Evolutionary conservation across 2,329 filamentous ascomycete species (phyloP).

Genomic region (Herpotrichia juniperi): DNA sequence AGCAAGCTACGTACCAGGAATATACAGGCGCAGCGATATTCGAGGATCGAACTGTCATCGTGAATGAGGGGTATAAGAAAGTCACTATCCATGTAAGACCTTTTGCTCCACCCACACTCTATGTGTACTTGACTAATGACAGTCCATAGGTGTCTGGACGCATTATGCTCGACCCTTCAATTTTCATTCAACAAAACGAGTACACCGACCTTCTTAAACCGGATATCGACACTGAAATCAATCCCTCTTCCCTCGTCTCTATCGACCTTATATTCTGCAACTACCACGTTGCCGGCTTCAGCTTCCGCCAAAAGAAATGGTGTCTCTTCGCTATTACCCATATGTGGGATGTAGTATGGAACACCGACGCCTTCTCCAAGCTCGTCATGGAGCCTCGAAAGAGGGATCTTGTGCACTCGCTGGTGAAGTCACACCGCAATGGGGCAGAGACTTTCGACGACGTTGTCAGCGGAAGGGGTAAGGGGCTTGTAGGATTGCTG

Average conservation of each 20-base stretch:
- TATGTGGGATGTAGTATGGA: constrained; percentile 48
- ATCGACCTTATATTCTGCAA: constrained; percentile 49
- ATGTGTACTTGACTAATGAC: constrained; percentile 7
- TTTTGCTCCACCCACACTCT: not conserved
- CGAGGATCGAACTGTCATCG: constrained; percentile 2
- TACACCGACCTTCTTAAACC: constrained; percentile 16
- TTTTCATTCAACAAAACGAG: constrained; percentile 14
- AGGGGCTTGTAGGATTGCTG: constrained; percentile 77
- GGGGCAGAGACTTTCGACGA: constrained; percentile 71
- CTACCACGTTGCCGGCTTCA: constrained; percentile 16
- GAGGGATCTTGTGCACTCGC: constrained; percentile 15
- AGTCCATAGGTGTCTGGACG: constrained; percentile 9
- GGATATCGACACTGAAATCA: constrained; percentile 5
- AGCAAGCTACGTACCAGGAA: not conserved
- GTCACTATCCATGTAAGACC: constrained; percentile 1
- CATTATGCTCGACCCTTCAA: constrained; percentile 17
- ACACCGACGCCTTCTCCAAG: constrained; percentile 12
- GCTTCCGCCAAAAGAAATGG: constrained; percentile 24
- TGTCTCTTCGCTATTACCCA: constrained; percentile 43
- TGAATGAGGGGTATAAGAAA: constrained; percentile 1
- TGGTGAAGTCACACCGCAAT: constrained; percentile 7
- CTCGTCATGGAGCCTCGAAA: constrained; percentile 9
- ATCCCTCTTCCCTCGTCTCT: constrained; percentile 53
- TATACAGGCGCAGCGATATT: constrained; percentile 7
- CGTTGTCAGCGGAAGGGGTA: constrained; percentile 71